Conservation (phyloP, 345 rosid species). For the Pseudoturritis turrita region DNA sequence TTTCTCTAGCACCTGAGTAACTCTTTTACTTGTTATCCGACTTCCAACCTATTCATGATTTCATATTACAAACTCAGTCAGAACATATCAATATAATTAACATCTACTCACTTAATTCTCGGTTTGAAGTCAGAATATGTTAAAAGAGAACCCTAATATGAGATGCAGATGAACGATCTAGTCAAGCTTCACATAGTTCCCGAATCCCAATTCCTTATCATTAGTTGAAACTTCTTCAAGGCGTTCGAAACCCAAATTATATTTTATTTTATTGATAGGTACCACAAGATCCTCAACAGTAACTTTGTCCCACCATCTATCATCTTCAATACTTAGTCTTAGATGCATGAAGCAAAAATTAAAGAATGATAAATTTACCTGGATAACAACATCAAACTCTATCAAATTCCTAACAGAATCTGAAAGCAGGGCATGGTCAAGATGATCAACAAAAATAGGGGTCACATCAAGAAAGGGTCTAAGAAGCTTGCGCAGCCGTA, state of each 20-base stretch:
- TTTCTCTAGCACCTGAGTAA: conserved; percentile 76
- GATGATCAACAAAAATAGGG: conserved; percentile 64
- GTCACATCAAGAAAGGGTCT: conserved; percentile 45
- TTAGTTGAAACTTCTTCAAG: background rate
- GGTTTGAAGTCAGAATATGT: background rate
- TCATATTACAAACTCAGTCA: conserved; percentile 21
- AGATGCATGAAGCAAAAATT: conserved; percentile 7
- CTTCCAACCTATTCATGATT: conserved; percentile 72
- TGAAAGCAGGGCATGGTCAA: conserved; percentile 82
- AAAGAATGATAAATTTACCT: conserved; percentile 45
- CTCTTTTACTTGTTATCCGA: conserved; percentile 81
- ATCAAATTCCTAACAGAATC: conserved; percentile 54
- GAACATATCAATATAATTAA: background rate
- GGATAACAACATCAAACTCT: conserved; percentile 67
- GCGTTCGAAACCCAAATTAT: background rate
- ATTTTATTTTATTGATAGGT: background rate
- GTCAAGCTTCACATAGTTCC: conserved; percentile 3
- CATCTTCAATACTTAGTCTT: conserved; percentile 1
- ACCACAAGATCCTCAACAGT: background rate
- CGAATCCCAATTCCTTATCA: background rate
- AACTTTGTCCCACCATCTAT: background rate
- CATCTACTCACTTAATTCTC: background rate
- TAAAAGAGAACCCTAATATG: background rate
- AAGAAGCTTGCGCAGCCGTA: conserved; percentile 69
- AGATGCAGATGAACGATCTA: background rate